Percentiles rank a stretch among this genome's conserved stretches.
Evolutionary conservation across 73 alveolate species (phyloP).

Genomic region (Blepharisma stoltei): DNA sequence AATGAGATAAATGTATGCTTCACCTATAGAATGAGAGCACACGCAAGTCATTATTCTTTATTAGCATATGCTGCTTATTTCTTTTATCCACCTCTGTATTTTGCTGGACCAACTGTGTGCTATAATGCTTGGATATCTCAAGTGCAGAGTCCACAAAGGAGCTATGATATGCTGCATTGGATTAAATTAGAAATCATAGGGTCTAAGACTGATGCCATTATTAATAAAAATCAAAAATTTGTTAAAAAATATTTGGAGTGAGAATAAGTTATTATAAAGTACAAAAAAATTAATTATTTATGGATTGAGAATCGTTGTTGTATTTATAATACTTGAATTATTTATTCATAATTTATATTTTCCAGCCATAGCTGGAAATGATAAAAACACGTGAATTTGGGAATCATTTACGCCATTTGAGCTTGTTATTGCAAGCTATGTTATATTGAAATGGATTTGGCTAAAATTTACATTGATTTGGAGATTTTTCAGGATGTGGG

Average conservation of each 20-base stretch:
- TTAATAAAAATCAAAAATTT: no score
- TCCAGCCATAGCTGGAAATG: constrained; percentile 7
- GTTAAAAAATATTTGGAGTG: no score
- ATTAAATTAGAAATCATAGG: no score
- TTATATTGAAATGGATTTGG: constrained; percentile 40
- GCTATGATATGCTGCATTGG: no score
- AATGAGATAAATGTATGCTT: neutral
- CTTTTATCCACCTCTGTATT: constrained; percentile 41
- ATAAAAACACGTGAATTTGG: constrained; percentile 15
- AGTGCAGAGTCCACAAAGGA: constrained; percentile 8
- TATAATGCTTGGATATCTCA: constrained; percentile 45
- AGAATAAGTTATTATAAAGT: no score
- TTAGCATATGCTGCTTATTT: constrained; percentile 30
- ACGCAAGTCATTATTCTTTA: neutral
- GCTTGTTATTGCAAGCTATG: neutral
- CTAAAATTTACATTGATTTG: constrained; percentile 54
- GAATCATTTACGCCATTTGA: constrained; percentile 11
- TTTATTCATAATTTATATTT: constrained; percentile 22
- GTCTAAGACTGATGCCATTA: no score
- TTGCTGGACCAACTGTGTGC: constrained; percentile 44
- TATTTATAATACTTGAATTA: neutral
- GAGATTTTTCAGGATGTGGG: constrained; percentile 16
- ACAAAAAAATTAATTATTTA: neutral
- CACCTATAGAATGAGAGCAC: neutral
- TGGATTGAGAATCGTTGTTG: neutral